A percentile compares a stretch with the other conserved stretches of the same genome.
Evolutionary conservation across 129 eudicot species (phyloP).

Genomic region (Flaveria sonorensis): DNA sequence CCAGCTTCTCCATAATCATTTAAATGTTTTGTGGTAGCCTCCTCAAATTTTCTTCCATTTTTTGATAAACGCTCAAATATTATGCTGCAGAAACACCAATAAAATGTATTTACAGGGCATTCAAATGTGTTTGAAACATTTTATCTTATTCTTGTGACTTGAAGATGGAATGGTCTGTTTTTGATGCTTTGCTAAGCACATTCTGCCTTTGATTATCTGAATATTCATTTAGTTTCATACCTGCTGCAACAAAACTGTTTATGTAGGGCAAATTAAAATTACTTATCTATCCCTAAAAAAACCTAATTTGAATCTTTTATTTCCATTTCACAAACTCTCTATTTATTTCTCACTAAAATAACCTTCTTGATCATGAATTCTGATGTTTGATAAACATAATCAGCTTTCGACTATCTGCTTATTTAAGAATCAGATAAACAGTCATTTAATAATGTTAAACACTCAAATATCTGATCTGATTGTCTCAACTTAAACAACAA

Average conservation of each 20-base stretch:
- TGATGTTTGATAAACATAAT: neutral
- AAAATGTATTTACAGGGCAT: neutral
- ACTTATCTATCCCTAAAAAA: neutral
- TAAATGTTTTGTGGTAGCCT: slow-evolving; percentile 77
- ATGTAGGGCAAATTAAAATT: neutral
- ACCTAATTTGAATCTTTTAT: neutral
- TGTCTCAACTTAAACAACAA: neutral
- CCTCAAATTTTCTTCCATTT: slow-evolving; percentile 71
- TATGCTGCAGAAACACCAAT: slow-evolving; percentile 54
- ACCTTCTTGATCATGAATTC: neutral
- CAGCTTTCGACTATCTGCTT: neutral
- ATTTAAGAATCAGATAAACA: neutral
- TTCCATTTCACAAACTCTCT: neutral
- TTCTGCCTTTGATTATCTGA: neutral
- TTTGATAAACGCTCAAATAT: slow-evolving; percentile 82
- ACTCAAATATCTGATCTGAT: neutral
- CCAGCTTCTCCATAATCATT: slow-evolving; percentile 97
- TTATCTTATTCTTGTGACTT: neutral
- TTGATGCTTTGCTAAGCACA: neutral
- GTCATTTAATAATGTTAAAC: neutral
- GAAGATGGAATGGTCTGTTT: neutral
- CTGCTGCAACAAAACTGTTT: neutral
- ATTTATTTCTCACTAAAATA: neutral
- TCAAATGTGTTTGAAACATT: neutral
- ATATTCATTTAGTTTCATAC: neutral